Base-by-base conservation (phyloP, 305 asterid genomes). In the Fraxinus albicans region DNA sequence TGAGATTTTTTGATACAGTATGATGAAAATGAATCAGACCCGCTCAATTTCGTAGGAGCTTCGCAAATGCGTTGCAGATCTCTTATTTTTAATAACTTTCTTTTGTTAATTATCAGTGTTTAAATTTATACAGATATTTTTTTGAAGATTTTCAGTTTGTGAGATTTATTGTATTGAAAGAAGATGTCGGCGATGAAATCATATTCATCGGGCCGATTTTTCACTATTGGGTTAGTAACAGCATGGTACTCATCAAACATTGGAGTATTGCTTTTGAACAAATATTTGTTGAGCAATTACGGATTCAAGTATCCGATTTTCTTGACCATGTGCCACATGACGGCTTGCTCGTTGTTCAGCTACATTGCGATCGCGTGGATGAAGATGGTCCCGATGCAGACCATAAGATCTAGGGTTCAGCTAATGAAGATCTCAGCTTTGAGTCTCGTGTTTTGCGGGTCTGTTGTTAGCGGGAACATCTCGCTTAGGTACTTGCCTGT, bases 341-440 rank as follows among this genome's bases (percentile, higher is more conserved):
- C 91, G 44, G 97, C 97, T 7, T 94, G 98, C 85, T 90, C 98
- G 19, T 83, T 94, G 87, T 86, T 94, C 36, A 94, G 97, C 84
- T 94, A 94, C 87, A 84, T 91, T n/a, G 98, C 94, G 42, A 89
- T 94, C 82, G 95, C 91, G 42, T 94, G 98, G 97, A 79, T 92
- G 90, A 94, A 89, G 87, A 85, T 90, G 86, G 97, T 89, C 65
- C 98, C 98, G 31, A 88, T 94, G 94, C 97, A 94, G 87, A 86
- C 93, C 1, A 82, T 94, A 79, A 87, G 93, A 79, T 94, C 97
- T 79, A 88, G 98, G 85, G 85, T 88, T 84, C 97, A 92, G 91
- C 91, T 94, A 87, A 27, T 84, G 84, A 94, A 94, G 91, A 94
- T 94, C 87, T 79, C 93, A 9, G 95, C 95, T n/a, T 89, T 94